Evolutionary conservation across 331 rosid genomes (phyloP).

Genomic region (Phaseolus coccineus): DNA sequence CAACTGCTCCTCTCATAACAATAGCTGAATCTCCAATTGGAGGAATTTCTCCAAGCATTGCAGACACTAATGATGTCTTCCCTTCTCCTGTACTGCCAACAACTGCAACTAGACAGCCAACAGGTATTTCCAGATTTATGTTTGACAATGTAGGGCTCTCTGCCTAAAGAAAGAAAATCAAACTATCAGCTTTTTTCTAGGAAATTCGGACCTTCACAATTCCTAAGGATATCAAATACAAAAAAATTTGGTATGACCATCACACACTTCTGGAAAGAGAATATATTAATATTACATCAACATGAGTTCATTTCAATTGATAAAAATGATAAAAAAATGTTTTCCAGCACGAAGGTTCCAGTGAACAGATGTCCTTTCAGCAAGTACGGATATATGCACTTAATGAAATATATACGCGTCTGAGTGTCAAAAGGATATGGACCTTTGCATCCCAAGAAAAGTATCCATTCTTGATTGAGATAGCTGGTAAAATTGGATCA

Average conservation of each 20-base stretch:
- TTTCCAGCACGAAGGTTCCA: conserved; percentile 18
- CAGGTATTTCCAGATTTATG: conserved; percentile 79
- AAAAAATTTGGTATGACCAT: conserved; percentile 9
- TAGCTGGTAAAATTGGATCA: conserved; percentile 75
- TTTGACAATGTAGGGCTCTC: conserved; percentile 71
- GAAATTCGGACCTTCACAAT: conserved; percentile 31
- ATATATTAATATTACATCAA: not conserved
- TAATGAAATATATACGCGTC: conserved; percentile 23
- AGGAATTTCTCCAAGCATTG: conserved; percentile 95
- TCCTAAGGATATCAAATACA: conserved; percentile 23
- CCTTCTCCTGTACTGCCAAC: conserved; percentile 99
- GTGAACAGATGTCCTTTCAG: conserved; percentile 31
- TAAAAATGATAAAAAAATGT: not conserved
- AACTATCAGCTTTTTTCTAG: conserved; percentile 17
- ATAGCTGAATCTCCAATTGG: conserved; percentile 57
- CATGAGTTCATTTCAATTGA: conserved; percentile 22
- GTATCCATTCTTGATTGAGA: conserved; percentile 83
- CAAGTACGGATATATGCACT: conserved; percentile 31
- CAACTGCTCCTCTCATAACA: conserved; percentile 81
- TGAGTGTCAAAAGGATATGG: conserved; percentile 19
- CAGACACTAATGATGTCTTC: conserved; percentile 87
- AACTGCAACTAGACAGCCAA: conserved; percentile 87
- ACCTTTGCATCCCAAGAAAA: conserved; percentile 97
- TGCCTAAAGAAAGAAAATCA: conserved; percentile 57
- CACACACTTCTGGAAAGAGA: conserved; percentile 7